Percentiles rank a stretch among this genome's conserved stretches.
Evolutionary conservation across 768 basidiomycete genomes (phyloP).

Genomic region (Tulasnella sp.): DNA sequence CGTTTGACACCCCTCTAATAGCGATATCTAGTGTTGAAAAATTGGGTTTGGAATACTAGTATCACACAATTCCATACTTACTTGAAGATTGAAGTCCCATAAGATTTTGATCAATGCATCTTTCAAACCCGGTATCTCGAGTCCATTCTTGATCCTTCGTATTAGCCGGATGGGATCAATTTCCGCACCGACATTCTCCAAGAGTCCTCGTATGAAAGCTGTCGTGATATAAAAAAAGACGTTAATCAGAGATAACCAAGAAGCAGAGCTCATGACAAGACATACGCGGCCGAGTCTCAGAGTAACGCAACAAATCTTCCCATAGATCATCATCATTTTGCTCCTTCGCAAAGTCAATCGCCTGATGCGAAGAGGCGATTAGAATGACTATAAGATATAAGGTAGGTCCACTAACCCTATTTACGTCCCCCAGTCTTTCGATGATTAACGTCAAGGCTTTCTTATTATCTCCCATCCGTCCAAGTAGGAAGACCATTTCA

Average conservation of each 20-base stretch:
- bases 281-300: conserved; percentile 81
- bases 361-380: conserved; percentile 32
- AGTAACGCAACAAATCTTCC: conserved; percentile 91
- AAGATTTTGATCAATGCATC: conserved; percentile 92
- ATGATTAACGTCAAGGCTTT: conserved; percentile 89
- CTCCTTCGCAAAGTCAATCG: conserved; percentile 96
- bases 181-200: conserved; percentile 89
- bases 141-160: conserved; percentile 85
- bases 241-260: conserved; percentile 13
- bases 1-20: conserved; percentile 83
- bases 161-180: conserved; percentile 92
- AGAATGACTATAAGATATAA: neutral
- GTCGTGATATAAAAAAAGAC: conserved; percentile 1
- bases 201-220: conserved; percentile 88
- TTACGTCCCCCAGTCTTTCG: conserved; percentile 83
- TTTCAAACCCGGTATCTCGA: conserved; percentile 92
- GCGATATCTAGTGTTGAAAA: conserved; percentile 43
- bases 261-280: no score
- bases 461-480: conserved; percentile 97
- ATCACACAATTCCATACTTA: conserved; percentile 13
- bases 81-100: conserved; percentile 83
- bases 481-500: conserved; percentile 96
- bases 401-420: conserved; percentile 41
- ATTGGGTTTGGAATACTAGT: neutral
- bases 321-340: conserved; percentile 94